Evolutionary conservation across 345 rosid genomes (phyloP).

Genomic region (Rhodamnia argentea): DNA sequence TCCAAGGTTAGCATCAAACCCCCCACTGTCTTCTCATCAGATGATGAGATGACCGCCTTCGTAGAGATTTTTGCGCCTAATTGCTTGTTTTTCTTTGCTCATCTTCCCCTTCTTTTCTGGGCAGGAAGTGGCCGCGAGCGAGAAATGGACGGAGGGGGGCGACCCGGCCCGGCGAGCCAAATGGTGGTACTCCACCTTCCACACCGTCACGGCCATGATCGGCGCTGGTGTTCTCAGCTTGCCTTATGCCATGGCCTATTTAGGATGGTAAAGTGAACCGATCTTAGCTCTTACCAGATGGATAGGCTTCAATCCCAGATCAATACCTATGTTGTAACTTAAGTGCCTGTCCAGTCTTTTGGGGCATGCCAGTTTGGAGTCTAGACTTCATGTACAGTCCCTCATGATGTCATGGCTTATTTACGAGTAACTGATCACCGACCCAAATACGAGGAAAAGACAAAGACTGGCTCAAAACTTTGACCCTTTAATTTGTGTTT

Average conservation of each 20-base stretch:
- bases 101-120: background rate
- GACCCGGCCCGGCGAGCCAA: constrained; percentile 62
- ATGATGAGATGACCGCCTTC: background rate
- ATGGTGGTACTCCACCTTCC: constrained; percentile 99
- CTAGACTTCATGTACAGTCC: background rate
- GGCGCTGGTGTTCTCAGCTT: constrained; percentile 96
- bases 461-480: background rate
- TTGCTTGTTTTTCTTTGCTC: background rate
- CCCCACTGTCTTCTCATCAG: background rate
- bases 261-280: constrained; percentile 59
- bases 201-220: constrained; percentile 90
- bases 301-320: background rate
- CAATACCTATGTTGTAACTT: background rate
- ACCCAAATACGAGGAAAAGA: background rate
- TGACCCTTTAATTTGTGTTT: background rate
- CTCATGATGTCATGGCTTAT: background rate
- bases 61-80: background rate
- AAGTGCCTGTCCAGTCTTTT: background rate
- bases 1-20: constrained; percentile 23
- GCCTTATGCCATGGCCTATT: constrained; percentile 94
- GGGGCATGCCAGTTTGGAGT: background rate
- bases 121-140: constrained; percentile 5
- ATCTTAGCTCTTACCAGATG: background rate
- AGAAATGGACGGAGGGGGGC: constrained; percentile 51
- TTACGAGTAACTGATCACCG: background rate